These are phyloP conservation scores for Aquilaria agallochum DNA, from an alignment of 441 rosid genomes.

Conservation along the genomic window DNA sequence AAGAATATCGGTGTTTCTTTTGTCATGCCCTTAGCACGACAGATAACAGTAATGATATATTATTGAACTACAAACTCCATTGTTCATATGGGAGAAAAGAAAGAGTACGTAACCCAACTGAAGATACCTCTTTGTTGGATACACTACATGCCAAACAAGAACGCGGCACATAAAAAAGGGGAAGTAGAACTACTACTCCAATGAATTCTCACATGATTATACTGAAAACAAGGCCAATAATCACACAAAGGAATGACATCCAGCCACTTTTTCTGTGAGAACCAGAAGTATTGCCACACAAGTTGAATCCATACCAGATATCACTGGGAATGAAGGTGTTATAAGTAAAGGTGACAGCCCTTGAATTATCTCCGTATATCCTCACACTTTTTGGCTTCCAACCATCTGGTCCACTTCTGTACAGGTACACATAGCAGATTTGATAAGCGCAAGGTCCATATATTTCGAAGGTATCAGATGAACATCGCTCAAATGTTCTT, in stretches of 20 bases:
- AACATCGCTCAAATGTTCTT: constrained; percentile 59
- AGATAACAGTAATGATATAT: too few relatives aligned
- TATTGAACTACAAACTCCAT: too few relatives aligned
- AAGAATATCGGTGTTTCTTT: too few relatives aligned
- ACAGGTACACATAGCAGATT: constrained; percentile 57
- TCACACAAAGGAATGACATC: not conserved
- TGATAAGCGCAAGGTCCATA: constrained; percentile 60
- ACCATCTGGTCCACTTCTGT: constrained; percentile 58
- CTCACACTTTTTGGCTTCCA: constrained; percentile 66
- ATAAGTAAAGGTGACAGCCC: constrained; percentile 45
- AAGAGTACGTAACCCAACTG: too few relatives aligned
- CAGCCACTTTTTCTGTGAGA: not conserved
- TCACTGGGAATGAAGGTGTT: constrained; percentile 42
- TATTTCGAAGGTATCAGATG: constrained; percentile 56
- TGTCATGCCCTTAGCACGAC: too few relatives aligned
- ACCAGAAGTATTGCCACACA: constrained; percentile 26
- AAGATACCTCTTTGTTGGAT: too few relatives aligned
- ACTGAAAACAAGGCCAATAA: constrained; percentile 1
- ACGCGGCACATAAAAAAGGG: too few relatives aligned
- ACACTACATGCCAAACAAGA: too few relatives aligned
- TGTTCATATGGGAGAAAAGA: too few relatives aligned
- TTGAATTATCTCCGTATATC: constrained; percentile 39
- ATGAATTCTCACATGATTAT: not conserved
- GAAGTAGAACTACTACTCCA: too few relatives aligned
- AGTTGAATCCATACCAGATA: constrained; percentile 66